Evolutionary conservation across 495 filamentous ascomycete genomes (phyloP).

Genomic region (Daldinia vernicosa): DNA sequence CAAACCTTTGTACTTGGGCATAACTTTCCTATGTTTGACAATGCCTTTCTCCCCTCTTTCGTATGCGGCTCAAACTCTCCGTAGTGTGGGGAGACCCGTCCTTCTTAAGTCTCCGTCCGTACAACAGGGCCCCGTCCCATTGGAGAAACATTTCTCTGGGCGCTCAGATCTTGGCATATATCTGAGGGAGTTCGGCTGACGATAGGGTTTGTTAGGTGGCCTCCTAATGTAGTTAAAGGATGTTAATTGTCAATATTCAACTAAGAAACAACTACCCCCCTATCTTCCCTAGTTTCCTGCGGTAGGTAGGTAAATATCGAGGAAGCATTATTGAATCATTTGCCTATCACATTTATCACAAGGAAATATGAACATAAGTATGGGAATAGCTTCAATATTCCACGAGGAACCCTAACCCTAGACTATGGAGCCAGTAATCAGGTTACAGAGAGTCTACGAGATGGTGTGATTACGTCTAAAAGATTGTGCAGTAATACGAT

Average conservation of each 20-base stretch:
- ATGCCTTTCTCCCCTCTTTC: neutral
- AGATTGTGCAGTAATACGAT: no score
- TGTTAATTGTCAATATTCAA: no score
- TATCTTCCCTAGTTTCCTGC: no score
- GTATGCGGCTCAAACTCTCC: neutral
- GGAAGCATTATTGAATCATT: no score
- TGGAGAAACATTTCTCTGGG: neutral
- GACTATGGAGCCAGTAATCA: neutral
- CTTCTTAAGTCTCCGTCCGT: neutral
- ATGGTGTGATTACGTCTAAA: no score
- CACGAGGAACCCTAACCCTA: neutral
- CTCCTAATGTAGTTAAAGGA: no score
- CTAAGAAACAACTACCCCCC: no score
- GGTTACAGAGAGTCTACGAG: no score
- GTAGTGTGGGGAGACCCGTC: neutral
- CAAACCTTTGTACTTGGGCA: neutral
- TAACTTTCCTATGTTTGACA: neutral
- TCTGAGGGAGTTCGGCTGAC: no score
- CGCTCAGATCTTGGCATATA: no score
- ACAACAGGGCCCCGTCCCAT: neutral
- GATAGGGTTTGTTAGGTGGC: no score
- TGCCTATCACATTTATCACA: neutral
- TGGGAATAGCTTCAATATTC: neutral
- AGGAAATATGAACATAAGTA: neutral
- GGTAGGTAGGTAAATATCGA: no score